phyloP scores from a whole-genome alignment of 2,329 filamentous ascomycete species.

The Hymenoscyphus fructigenus region DNA sequence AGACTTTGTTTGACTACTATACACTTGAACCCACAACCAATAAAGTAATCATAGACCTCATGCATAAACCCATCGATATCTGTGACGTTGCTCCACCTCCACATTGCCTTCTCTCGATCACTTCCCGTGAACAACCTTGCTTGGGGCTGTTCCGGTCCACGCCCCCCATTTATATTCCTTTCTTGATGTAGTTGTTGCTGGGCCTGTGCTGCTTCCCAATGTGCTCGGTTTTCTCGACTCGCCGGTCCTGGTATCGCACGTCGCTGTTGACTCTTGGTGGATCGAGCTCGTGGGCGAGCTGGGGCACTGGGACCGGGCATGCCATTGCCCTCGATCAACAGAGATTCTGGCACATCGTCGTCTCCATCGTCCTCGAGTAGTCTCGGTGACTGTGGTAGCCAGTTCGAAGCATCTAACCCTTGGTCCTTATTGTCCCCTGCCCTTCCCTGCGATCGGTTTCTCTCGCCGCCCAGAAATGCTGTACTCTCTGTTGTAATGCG shows the following conservation, averaged over 20 bases:
- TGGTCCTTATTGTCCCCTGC: conserved; percentile 16
- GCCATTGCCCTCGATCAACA: conserved; percentile 58
- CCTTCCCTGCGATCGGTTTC: conserved; percentile 13
- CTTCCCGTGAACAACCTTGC: conserved; percentile 49
- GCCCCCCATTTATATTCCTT: conserved; percentile 33
- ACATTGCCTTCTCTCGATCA: conserved; percentile 67
- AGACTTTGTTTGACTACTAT: conserved; percentile 59
- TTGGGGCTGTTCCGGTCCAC: conserved; percentile 43
- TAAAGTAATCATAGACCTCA: conserved; percentile 68
- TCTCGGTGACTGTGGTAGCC: conserved; percentile 35
- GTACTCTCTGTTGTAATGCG: conserved; percentile 35
- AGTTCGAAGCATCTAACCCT: conserved; percentile 23
- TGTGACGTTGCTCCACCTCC: conserved; percentile 70
- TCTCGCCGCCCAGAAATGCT: conserved; percentile 30
- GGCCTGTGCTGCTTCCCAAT: conserved; percentile 55
- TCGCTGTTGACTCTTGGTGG: conserved; percentile 20
- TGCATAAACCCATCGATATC: conserved; percentile 69
- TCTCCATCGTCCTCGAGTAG: conserved; percentile 37
- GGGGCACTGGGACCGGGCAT: conserved; percentile 28
- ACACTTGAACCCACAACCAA: conserved; percentile 67
- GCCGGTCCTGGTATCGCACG: conserved; percentile 44
- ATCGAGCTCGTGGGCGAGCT: conserved; percentile 25
- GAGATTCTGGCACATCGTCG: conserved; percentile 62
- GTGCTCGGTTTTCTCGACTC: conserved; percentile 46
- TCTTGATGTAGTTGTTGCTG: conserved; percentile 50